Conservation (phyloP, 179 eudicot genomes). For the Dionaea muscipula region DNA sequence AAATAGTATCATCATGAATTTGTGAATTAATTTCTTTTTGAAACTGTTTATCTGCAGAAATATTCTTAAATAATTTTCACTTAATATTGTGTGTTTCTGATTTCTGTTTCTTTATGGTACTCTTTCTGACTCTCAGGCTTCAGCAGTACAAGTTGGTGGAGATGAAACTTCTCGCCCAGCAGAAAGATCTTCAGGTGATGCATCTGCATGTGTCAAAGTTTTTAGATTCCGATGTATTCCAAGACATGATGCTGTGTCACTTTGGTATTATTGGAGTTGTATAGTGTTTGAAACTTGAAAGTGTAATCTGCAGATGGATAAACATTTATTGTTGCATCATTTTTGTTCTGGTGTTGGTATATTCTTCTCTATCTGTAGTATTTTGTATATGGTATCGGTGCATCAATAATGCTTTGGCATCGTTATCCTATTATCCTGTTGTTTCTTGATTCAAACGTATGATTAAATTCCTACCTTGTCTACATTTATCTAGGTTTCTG, state of each 20-base stretch:
- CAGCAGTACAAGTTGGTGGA: constrained; percentile 84
- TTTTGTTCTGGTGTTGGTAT: not conserved
- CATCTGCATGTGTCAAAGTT: not conserved
- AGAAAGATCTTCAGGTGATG: constrained; percentile 85
- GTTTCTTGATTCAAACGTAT: not conserved
- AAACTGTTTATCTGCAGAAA: too few relatives aligned
- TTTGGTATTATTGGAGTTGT: too few relatives aligned
- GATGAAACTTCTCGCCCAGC: constrained; percentile 94
- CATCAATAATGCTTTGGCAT: not conserved
- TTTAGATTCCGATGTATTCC: too few relatives aligned
- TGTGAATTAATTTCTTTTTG: too few relatives aligned
- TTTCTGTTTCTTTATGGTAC: not conserved
- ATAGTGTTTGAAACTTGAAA: too few relatives aligned
- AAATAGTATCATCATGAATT: too few relatives aligned
- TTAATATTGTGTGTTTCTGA: not conserved
- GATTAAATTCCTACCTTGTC: not conserved
- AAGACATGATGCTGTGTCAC: too few relatives aligned
- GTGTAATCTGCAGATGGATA: too few relatives aligned
- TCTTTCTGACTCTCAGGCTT: constrained; percentile 37
- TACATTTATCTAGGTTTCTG: not conserved
- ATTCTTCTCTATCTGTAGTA: not conserved
- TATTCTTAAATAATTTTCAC: too few relatives aligned
- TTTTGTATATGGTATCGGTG: not conserved
- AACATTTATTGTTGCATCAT: too few relatives aligned
- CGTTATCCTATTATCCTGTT: not conserved